phyloP scores from a whole-genome alignment of 495 filamentous ascomycete species.

The Trichoderma gamsii region DNA sequence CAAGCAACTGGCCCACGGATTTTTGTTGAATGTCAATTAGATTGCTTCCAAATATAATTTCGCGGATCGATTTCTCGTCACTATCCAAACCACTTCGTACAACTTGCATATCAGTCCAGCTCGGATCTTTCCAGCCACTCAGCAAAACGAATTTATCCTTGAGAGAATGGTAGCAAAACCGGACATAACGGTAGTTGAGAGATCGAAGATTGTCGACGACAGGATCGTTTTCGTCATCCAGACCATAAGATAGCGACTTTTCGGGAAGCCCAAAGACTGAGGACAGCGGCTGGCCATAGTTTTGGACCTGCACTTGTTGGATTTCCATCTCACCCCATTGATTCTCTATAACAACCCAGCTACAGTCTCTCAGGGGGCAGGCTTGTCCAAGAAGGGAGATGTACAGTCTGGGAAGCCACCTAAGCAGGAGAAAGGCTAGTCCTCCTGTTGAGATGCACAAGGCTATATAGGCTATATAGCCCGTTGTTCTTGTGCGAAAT shows the following conservation, averaged over 20 bases:
- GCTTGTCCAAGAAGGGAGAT: constrained; percentile 66
- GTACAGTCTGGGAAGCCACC: constrained; percentile 86
- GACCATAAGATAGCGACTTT: constrained; percentile 47
- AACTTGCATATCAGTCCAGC: constrained; percentile 70
- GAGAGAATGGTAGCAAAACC: constrained; percentile 83
- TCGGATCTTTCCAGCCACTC: constrained; percentile 88
- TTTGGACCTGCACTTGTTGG: constrained; percentile 55
- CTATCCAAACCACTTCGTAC: constrained; percentile 82
- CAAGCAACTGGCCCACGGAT: constrained; percentile 67
- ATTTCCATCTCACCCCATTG: constrained; percentile 90
- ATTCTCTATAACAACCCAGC: constrained; percentile 94
- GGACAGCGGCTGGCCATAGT: constrained; percentile 75
- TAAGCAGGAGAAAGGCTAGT: constrained; percentile 71
- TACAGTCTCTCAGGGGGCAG: constrained; percentile 60
- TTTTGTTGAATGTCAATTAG: constrained; percentile 89
- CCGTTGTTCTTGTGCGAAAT: constrained; percentile 67
- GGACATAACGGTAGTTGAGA: constrained; percentile 88
- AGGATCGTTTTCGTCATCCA: constrained; percentile 84
- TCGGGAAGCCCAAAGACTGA: constrained; percentile 72
- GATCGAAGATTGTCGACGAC: constrained; percentile 62
- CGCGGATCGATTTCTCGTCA: constrained; percentile 78
- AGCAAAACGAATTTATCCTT: constrained; percentile 81
- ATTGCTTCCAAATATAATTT: constrained; percentile 83
- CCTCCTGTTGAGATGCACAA: constrained; percentile 69
- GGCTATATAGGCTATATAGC: constrained; percentile 59